Evolutionary conservation across 495 filamentous ascomycete species (phyloP), one percentile per base, ranked within the genome.

Genomic region (Emericellopsis terricola): DNA sequence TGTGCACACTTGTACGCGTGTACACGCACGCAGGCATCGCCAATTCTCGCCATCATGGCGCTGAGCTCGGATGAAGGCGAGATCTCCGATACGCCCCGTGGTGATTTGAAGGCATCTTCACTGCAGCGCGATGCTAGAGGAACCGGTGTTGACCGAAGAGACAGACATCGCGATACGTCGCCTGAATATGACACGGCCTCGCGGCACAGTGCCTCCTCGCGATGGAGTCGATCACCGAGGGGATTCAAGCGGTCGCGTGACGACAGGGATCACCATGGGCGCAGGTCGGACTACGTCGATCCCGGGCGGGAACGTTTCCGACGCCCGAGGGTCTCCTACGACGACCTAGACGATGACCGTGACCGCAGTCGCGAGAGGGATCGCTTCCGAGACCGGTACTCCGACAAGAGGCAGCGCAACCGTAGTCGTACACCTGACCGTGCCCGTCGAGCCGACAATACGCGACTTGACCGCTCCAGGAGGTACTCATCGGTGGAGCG

Each of bases 31-130:
- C n/a, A n/a, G n/a, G n/a, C n/a, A n/a, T n/a, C n/a, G n/a, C n/a
- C n/a, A n/a, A n/a, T n/a, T n/a, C n/a, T 19, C 30, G 17, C 15
- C 31, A 34, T 13, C 42, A 47, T 50, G 55, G 56, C 42, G 33
- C 15, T 29, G 18, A 71, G 65, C 52, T 69, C 68, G 49, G 71
- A 73, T 60, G 80, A 92, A 62, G 85, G 85, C 57, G 85, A 93
- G 70, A 85, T 92, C 56, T 59, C 78, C 60, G 82, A 79, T 60
- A 71, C 71, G 46, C 46, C 48, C 57, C 66, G 60, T 57, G 73
- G 73, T 64, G 73, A 47, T 45, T 56, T 47, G 50, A 62, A 59
- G 67, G 64, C 65, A 66, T 57, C 58, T 64, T 47, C 59, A 61
- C 59, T 63, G 62, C 57, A 57, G 60, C 56, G 57, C 41, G 42